These are phyloP conservation scores for Candida adriatica DNA, from an alignment of 805 yeast genomes.

Conservation along the genomic window DNA sequence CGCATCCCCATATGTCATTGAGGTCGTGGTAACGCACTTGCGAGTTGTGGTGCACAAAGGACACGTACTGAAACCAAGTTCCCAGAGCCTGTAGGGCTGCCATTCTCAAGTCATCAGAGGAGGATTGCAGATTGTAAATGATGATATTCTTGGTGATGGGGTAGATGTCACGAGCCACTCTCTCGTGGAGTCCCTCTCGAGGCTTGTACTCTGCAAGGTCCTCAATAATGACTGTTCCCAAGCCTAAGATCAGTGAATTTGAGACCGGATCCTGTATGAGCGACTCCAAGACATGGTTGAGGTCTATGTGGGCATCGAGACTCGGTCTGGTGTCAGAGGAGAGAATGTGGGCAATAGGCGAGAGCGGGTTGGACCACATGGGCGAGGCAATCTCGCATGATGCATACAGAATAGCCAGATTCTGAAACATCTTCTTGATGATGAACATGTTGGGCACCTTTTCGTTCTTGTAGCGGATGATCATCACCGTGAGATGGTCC, in stretches of 20 bases:
- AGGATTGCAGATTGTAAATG: constrained; percentile 9
- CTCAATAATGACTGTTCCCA: constrained; percentile 44
- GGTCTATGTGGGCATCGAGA: constrained; percentile 3
- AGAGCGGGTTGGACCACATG: constrained; percentile 36
- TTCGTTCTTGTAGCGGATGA: constrained; percentile 8
- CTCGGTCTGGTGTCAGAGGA: constrained; percentile 10
- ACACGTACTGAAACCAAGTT: constrained; percentile 32
- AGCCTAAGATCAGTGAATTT: constrained; percentile 21
- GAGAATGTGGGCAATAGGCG: constrained; percentile 19
- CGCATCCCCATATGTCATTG: constrained; percentile 15
- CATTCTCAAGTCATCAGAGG: constrained; percentile 5
- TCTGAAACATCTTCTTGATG: constrained; percentile 52
- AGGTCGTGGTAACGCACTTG: constrained; percentile 18
- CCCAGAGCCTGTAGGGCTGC: constrained; percentile 27
- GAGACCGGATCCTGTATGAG: constrained; percentile 3
- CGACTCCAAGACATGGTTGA: constrained; percentile 9
- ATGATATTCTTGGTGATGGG: constrained; percentile 23
- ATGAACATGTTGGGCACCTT: constrained; percentile 31
- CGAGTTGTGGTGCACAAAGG: constrained; percentile 27
- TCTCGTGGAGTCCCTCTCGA: constrained; percentile 28
- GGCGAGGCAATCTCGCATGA: constrained; percentile 24
- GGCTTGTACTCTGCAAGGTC: constrained; percentile 29
- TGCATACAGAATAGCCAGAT: constrained; percentile 40
- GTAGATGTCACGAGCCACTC: constrained; percentile 31
- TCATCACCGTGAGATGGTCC: constrained; percentile 10